Evolutionary conservation across 1,284 basidiomycete species (phyloP).

Genomic region (Ceratobasidium sp.): DNA sequence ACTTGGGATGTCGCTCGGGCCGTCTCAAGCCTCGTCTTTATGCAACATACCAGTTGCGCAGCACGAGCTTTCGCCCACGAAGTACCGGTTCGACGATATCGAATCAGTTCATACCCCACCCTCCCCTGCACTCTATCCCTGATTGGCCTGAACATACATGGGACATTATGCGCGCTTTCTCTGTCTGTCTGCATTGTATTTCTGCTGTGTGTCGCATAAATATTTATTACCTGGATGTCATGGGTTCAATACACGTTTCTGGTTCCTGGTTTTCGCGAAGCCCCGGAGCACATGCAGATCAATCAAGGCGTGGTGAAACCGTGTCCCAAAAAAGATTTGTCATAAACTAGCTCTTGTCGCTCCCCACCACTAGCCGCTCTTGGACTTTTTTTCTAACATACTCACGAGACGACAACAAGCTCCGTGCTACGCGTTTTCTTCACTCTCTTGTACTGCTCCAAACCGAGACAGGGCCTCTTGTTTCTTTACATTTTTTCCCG

Average conservation of each 20-base stretch:
- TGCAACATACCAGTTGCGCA: not conserved
- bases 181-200: not conserved
- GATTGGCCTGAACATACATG: not conserved
- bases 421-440: not conserved
- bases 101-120: not conserved
- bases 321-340: constrained; percentile 10
- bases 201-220: not conserved
- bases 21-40: constrained; percentile 3
- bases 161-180: no score
- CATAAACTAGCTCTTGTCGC: not conserved
- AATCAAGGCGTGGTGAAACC: not conserved
- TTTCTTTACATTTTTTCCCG: not conserved
- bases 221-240: not conserved
- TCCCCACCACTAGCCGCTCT: not conserved
- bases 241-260: not conserved
- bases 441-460: not conserved
- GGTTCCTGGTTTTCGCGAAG: not conserved
- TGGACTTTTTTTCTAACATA: not conserved
- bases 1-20: not conserved
- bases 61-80: not conserved
- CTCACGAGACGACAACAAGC: no score
- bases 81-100: not conserved
- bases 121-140: not conserved
- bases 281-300: not conserved
- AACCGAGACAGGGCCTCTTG: not conserved